Conservation (phyloP, 345 rosid genomes). For the Clausena lansium region DNA sequence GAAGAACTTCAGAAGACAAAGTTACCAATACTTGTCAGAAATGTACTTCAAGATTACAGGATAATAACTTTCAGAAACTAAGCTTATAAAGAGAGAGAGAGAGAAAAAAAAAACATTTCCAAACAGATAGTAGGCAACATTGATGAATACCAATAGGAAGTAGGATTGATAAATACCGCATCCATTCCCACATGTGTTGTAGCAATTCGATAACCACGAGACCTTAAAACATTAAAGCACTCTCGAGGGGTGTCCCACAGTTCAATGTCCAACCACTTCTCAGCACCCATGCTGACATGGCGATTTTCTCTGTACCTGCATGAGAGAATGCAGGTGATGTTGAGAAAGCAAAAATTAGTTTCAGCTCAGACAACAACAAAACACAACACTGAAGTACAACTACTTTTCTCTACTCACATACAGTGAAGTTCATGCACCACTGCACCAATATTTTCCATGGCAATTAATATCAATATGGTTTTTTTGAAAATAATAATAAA, state of each 20-base stretch:
- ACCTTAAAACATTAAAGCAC: conserved; percentile 63
- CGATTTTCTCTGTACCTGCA: conserved; percentile 85
- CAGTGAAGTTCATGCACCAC: background rate
- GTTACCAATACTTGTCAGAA: background rate
- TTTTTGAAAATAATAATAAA: too few species aligned
- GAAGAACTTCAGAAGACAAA: background rate
- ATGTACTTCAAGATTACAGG: too few species aligned
- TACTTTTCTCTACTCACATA: background rate
- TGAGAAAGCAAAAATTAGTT: background rate
- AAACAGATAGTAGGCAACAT: background rate
- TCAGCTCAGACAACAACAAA: background rate
- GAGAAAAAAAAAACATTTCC: background rate
- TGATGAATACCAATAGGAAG: conserved; percentile 4
- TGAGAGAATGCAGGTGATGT: background rate
- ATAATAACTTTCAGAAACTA: background rate
- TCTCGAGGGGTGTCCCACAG: conserved; percentile 79
- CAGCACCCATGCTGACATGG: conserved; percentile 99
- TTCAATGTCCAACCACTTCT: conserved; percentile 98
- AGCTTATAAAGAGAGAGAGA: background rate
- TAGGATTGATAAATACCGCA: conserved; percentile 50
- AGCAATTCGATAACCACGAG: conserved; percentile 83
- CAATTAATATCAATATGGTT: background rate
- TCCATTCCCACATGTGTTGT: conserved; percentile 87
- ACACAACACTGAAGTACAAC: background rate
- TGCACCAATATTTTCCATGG: background rate